phyloP scores from a whole-genome alignment of 495 filamentous ascomycete species.

The Neurospora sp. region DNA sequence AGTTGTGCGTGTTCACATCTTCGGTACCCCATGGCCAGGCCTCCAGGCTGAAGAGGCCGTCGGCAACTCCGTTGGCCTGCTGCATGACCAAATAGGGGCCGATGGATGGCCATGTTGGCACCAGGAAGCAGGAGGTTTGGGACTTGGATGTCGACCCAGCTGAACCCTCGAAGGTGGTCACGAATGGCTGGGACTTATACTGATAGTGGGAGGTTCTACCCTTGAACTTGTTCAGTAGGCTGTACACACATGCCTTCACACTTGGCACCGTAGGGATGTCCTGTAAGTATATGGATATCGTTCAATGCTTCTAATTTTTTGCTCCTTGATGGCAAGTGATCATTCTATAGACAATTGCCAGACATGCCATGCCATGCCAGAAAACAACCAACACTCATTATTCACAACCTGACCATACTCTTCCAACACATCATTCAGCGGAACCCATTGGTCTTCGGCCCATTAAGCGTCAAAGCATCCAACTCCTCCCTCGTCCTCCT shows the following conservation, averaged over 20 bases:
- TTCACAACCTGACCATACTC: not conserved
- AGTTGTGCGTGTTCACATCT: no score
- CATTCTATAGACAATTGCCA: not conserved
- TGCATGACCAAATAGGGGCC: no score
- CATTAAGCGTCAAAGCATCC: constrained; percentile 40
- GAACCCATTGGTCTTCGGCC: constrained; percentile 23
- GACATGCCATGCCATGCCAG: not conserved
- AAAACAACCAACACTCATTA: not conserved
- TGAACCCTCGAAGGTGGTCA: no score
- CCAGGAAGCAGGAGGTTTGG: no score
- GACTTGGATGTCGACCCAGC: no score
- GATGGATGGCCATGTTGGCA: no score
- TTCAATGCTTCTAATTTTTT: not conserved
- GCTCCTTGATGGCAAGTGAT: not conserved
- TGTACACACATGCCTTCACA: not conserved
- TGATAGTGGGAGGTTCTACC: no score
- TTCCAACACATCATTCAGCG: constrained; percentile 11
- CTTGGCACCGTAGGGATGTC: not conserved
- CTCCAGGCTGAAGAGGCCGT: no score
- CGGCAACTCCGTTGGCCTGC: no score
- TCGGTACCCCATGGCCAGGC: no score
- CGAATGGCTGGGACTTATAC: no score
- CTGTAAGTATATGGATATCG: not conserved
- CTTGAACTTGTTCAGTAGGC: not conserved
- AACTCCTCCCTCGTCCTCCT: constrained; percentile 67